Base-by-base conservation (phyloP, 768 basidiomycete species). In the Kwoniella shandongensis region DNA sequence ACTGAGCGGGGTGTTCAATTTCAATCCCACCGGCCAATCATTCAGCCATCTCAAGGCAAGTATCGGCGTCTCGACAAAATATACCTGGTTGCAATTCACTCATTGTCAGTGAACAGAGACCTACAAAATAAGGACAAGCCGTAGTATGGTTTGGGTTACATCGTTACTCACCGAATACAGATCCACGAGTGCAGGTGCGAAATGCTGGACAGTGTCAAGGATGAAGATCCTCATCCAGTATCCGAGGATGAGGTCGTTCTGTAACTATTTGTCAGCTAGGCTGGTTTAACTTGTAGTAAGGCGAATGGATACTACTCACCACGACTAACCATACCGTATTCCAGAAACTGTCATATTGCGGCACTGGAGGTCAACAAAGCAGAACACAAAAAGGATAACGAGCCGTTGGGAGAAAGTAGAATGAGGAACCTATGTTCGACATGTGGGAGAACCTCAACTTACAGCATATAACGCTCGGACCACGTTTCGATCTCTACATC, bases 1-100 rank as follows among this genome's bases (percentile, higher is more conserved):
- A 65, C 90, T 89, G n/a, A 99, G 81, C 65, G 97, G 89, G 0
- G 90, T 89, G 69, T 98, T 98, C 50, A 99, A 85, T 76, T 99
- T 99, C 38, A 99, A 78, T 0, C 96, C 94, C 1, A 86, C 91
- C 0, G 94, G 94, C 94, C 94, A 98, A 59, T 88, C 84, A 73
- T 96, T 88, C 12, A 99, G 81, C 93, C 92, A 97, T 1, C 80
- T 66, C 1, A 97, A 79, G 0, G 81, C 79, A 15, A 78, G 77
- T 40, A 82, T 81, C 8, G 87, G 72, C 45, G 78, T 76, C 2
- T 79, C 70, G 4, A 87, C 78, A 1, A 85, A 70, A 57, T 80
- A 77, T 1, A 29, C 42, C 79, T 81, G 56, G 15, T 7, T 7
- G 13, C 4, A 46, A 1, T 6, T 53, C 30, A 53, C n/a, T n/a